phyloP scores from a whole-genome alignment of 257 asterid species.

The Solanum sitiens region DNA sequence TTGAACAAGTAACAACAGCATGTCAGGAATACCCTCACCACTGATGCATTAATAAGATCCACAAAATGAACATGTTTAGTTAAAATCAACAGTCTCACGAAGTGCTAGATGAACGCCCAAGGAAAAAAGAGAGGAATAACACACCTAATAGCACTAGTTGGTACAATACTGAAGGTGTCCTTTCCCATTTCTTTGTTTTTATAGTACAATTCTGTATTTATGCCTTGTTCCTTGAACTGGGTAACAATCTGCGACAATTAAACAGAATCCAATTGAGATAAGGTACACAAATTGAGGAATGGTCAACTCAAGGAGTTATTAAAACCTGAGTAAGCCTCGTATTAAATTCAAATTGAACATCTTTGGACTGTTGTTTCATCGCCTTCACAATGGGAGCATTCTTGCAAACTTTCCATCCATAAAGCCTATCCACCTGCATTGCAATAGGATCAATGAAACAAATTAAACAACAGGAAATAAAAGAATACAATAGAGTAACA shows the following conservation, averaged over 20 bases:
- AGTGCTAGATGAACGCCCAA: background rate
- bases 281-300: background rate
- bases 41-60: conserved; percentile 15
- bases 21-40: conserved; percentile 94
- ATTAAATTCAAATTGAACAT: conserved; percentile 61
- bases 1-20: conserved; percentile 63
- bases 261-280: background rate
- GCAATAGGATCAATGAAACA: background rate
- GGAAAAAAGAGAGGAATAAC: background rate
- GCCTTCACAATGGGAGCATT: conserved; percentile 85
- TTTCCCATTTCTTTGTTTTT: conserved; percentile 78
- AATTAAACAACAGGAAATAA: background rate
- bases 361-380: conserved; percentile 68
- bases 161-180: conserved; percentile 78
- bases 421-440: conserved; percentile 79
- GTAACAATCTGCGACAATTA: conserved; percentile 41
- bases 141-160: conserved; percentile 97
- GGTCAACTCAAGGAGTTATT: background rate
- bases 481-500: background rate
- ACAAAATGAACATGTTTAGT: background rate
- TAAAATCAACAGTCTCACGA: background rate
- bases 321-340: conserved; percentile 63
- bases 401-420: conserved; percentile 69
- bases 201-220: conserved; percentile 82
- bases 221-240: conserved; percentile 88